These are phyloP conservation scores for Leishmania tarentolae DNA, from an alignment of 208 protist genomes.

Conservation along the genomic window DNA sequence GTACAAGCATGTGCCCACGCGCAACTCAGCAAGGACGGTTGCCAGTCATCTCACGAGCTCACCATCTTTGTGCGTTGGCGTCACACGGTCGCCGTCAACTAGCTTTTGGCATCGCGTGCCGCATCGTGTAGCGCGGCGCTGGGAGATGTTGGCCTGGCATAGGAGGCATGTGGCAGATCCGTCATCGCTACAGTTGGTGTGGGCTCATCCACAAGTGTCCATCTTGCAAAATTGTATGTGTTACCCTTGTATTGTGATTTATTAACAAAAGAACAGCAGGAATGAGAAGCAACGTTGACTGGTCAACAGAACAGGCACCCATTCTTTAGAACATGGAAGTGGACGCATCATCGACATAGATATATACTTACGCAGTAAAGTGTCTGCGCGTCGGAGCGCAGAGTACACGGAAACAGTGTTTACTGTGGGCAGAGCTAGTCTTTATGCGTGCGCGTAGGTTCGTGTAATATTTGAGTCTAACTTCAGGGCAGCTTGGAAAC, in stretches of 20 bases:
- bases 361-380: neutral
- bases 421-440: neutral
- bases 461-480: neutral
- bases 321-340: neutral
- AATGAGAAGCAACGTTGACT: neutral
- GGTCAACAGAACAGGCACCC: neutral
- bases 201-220: neutral
- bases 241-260: neutral
- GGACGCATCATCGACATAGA: neutral
- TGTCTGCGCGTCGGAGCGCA: neutral
- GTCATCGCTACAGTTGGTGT: neutral
- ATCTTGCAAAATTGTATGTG: neutral
- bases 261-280: neutral
- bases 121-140: neutral
- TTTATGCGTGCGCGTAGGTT: no score
- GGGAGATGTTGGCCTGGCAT: neutral
- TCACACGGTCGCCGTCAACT: neutral
- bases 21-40: neutral
- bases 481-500: neutral
- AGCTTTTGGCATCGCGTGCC: neutral
- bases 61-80: neutral
- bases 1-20: neutral
- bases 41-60: neutral
- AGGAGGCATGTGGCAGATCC: neutral
- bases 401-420: neutral